A percentile compares a stretch with the other conserved stretches of the same genome.
Conservation (phyloP, 345 rosid species). For the Physaria fendleri region DNA sequence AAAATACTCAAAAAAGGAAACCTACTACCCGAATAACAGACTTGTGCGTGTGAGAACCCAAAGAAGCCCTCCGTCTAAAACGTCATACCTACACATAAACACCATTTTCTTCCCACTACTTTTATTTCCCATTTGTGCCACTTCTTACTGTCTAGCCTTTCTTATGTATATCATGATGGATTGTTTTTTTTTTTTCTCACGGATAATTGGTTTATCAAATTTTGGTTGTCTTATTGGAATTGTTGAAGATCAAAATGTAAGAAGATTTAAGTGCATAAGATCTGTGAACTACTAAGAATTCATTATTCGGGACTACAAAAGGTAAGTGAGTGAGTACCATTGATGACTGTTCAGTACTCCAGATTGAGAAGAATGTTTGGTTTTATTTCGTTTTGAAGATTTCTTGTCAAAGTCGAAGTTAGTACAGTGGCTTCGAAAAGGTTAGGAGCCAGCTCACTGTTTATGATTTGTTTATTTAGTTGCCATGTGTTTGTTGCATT, state of each 20-base stretch:
- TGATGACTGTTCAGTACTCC: constrained; percentile 43
- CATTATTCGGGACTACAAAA: constrained; percentile 31
- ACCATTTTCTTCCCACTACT: no score
- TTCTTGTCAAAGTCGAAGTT: constrained; percentile 44
- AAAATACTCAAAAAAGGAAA: no score
- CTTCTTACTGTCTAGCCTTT: background rate
- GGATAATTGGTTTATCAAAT: constrained; percentile 40
- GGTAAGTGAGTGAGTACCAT: constrained; percentile 39
- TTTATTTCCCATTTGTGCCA: constrained; percentile 3
- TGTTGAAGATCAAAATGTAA: constrained; percentile 48
- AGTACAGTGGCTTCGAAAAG: constrained; percentile 44
- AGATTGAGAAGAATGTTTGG: constrained; percentile 43
- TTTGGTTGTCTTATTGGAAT: constrained; percentile 73
- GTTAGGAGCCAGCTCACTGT: constrained; percentile 49
- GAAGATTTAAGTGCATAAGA: constrained; percentile 35
- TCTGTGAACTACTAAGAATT: constrained; percentile 46
- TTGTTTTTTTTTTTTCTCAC: no score
- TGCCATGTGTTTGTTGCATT: background rate
- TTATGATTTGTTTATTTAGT: constrained; percentile 26
- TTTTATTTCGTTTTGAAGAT: constrained; percentile 55
- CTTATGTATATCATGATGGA: no score
- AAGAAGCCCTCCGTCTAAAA: no score
- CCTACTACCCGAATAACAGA: no score
- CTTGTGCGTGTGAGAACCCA: no score
- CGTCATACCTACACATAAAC: no score